Conservation (phyloP, 2,329 filamentous ascomycete species). For the Chaetomium sp. region DNA sequence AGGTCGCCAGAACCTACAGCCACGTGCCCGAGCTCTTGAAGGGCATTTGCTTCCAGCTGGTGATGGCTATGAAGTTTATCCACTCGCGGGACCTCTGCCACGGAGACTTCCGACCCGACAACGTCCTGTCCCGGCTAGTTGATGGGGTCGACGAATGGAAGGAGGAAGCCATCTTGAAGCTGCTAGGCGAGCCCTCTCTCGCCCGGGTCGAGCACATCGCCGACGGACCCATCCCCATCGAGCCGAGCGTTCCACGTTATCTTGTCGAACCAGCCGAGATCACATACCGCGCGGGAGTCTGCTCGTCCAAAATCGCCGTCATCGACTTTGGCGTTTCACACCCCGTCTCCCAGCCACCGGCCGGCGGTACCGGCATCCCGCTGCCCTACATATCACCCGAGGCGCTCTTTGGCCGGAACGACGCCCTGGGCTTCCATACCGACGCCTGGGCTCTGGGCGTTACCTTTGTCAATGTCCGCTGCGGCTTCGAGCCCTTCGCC, state of each 20-base stretch:
- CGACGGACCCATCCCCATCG: background rate
- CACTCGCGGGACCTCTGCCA: slow-evolving; percentile 25
- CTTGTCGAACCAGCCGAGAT: slow-evolving; percentile 9
- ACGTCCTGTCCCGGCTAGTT: slow-evolving; percentile 19
- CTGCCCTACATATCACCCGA: slow-evolving; percentile 16
- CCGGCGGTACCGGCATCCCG: slow-evolving; percentile 14
- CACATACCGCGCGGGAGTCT: background rate
- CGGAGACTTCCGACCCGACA: slow-evolving; percentile 28
- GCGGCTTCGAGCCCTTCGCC: background rate
- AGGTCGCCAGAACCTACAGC: background rate
- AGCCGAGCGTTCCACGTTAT: slow-evolving; percentile 18
- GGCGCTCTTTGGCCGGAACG: slow-evolving; percentile 4
- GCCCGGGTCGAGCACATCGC: background rate
- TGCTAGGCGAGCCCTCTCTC: slow-evolving; percentile 7
- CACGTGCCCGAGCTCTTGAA: slow-evolving; percentile 19
- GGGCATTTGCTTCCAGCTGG: slow-evolving; percentile 27
- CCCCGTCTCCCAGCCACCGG: background rate
- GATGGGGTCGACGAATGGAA: slow-evolving; percentile 18
- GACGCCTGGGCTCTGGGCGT: slow-evolving; percentile 27
- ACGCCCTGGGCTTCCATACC: background rate
- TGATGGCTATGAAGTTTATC: slow-evolving; percentile 20
- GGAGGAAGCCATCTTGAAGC: slow-evolving; percentile 10
- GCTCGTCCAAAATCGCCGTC: slow-evolving; percentile 16
- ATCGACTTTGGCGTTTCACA: slow-evolving; percentile 30
- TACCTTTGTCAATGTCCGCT: slow-evolving; percentile 2